Evolutionary conservation across 768 basidiomycete genomes (phyloP).

Genomic region (Sporobolomyces roseus): DNA sequence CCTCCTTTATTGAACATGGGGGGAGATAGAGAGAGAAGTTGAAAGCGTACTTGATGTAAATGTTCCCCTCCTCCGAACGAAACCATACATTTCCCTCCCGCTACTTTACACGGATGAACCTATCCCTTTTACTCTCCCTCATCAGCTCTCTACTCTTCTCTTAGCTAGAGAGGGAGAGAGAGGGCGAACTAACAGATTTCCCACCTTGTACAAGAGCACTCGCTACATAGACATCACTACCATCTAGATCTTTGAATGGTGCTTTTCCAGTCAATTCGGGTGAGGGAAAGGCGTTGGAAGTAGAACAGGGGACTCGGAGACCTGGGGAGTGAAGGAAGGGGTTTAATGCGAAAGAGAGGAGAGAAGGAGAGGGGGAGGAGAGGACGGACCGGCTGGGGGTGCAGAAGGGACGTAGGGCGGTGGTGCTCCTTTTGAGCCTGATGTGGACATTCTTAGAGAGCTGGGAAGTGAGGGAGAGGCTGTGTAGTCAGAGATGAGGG

Average conservation of each 20-base stretch:
- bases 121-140: too few species aligned
- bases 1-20: too few species aligned
- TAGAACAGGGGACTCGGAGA: slow-evolving; percentile 45
- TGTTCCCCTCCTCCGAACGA: slow-evolving; percentile 15
- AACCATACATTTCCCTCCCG: slow-evolving; percentile 34
- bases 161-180: neutral
- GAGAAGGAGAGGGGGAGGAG: neutral
- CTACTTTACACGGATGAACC: slow-evolving; percentile 81
- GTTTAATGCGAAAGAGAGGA: neutral
- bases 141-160: too few species aligned
- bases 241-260: slow-evolving; percentile 60
- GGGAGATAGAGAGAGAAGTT: slow-evolving; percentile 49
- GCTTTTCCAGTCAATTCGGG: slow-evolving; percentile 54
- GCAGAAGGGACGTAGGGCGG: slow-evolving; percentile 14
- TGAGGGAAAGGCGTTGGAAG: slow-evolving; percentile 54
- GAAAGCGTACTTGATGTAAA: slow-evolving; percentile 54
- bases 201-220: slow-evolving; percentile 64
- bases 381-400: neutral
- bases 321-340: slow-evolving; percentile 12
- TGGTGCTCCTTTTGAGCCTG: neutral
- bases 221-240: slow-evolving; percentile 64
- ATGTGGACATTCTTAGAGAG: slow-evolving; percentile 7
- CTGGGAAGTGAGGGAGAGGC: neutral
- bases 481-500: too few species aligned
- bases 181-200: neutral